Base-by-base conservation (phyloP, 2,329 filamentous ascomycete species). In the Fusarium lateritium region DNA sequence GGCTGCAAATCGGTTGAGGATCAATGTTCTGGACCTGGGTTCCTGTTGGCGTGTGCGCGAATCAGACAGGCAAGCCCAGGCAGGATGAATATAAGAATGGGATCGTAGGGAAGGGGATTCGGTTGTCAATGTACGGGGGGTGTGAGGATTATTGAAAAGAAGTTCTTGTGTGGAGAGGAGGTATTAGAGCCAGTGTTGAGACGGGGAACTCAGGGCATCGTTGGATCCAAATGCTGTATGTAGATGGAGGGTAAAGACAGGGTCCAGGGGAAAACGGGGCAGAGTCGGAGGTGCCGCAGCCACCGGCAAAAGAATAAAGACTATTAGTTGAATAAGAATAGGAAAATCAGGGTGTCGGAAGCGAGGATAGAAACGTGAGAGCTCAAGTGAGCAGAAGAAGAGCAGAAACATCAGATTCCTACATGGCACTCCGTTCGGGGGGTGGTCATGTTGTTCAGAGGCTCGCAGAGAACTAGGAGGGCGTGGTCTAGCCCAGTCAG, bases 381-480 rank as follows among this genome's bases (percentile, higher is more conserved):
- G 66, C 50, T 28, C 57, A 58, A 60, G 62, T 65, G 67, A 68
- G 66, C 50, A 56, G 44, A 51, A 51, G 53, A 66, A 71, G 58
- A 71, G 67, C 70, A 59, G 70, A 65, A 73, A 68, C 67, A 71
- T 72, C 71, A 70, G 64, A 71, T 67, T 68, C 59, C 57, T 62
- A 64, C 66, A 71, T 67, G 34, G 40, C 67, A 62, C 63, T 69
- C 55, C 47, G 42, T 59, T 66, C 28, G 45, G 58, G 63, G 67
- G 70, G 70, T 70, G 63, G 64, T 69, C 56, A 39, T 51, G 39
- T 26, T 62, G 45, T 51, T 52, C 54, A 59, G 65, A 60, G 50
- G 56, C 64, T 55, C 47, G 47, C 59, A 42, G 54, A 42, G 55
- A 57, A 62, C 49, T 58, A 58, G 56, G 40, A 69, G 61, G 56